Evolutionary conservation across 2,329 filamentous ascomycete genomes (phyloP).

Genomic region (Scedosporium aurantiacum): DNA sequence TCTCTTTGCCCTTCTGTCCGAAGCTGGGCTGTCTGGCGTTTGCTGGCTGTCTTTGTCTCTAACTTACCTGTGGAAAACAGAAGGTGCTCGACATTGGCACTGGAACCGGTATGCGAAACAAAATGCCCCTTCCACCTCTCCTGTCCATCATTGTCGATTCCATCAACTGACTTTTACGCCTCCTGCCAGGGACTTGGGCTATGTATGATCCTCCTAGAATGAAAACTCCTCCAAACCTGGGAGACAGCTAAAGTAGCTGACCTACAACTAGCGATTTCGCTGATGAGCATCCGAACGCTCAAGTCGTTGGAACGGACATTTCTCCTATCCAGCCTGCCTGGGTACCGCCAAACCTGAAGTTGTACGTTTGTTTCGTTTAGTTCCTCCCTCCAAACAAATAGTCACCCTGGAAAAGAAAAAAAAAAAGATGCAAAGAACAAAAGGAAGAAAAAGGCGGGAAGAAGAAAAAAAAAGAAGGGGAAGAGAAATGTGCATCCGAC

Average conservation of each 20-base stretch:
- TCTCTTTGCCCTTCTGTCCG: neutral
- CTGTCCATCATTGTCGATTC: constrained; percentile 32
- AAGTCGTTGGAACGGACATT: constrained; percentile 40
- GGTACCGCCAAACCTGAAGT: constrained; percentile 29
- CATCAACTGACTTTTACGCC: constrained; percentile 21
- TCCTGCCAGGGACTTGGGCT: constrained; percentile 32
- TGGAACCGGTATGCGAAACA: constrained; percentile 30
- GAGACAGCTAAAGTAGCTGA: neutral
- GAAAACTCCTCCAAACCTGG: neutral
- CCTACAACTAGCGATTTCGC: constrained; percentile 34
- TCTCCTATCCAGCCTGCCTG: constrained; percentile 44
- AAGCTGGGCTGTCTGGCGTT: neutral
- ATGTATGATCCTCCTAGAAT: constrained; percentile 15
- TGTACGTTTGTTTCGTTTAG: constrained; percentile 8
- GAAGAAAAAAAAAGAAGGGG: too few relatives aligned
- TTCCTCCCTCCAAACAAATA: constrained; percentile 28
- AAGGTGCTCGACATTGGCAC: constrained; percentile 37
- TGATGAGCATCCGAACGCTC: constrained; percentile 30
- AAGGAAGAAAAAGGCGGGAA: too few relatives aligned
- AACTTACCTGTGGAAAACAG: neutral
- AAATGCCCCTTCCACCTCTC: too few relatives aligned
- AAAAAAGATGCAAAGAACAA: constrained; percentile 17
- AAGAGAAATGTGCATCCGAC: too few relatives aligned
- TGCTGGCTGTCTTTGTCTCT: neutral
- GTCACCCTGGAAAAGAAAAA: constrained; percentile 13